Conservation (phyloP, 2,329 filamentous ascomycete species). For the Pseudogymnoascus sp. region DNA sequence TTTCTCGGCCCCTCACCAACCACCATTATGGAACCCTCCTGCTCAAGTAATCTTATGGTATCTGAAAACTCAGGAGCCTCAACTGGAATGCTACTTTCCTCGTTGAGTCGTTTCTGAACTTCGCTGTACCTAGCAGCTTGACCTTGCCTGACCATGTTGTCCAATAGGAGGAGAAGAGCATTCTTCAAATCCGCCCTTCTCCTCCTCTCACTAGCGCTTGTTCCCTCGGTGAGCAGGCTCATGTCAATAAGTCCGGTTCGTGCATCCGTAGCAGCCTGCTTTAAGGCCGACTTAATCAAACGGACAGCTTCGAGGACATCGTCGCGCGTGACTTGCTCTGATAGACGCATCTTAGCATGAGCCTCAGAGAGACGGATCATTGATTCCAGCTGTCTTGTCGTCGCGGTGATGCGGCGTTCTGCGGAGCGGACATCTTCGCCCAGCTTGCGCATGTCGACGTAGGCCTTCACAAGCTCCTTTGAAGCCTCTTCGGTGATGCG, state of each 20-base stretch:
- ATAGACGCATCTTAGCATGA: constrained; percentile 94
- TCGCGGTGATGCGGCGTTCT: constrained; percentile 95
- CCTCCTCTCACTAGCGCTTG: constrained; percentile 76
- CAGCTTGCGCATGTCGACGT: constrained; percentile 91
- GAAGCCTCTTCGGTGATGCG: constrained; percentile 71
- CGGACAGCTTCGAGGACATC: constrained; percentile 90
- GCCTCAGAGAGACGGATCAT: constrained; percentile 98
- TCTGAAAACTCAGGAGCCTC: constrained; percentile 78
- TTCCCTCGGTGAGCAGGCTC: constrained; percentile 91
- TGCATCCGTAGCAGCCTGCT: constrained; percentile 92
- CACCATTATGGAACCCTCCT: constrained; percentile 74
- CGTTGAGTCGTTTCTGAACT: constrained; percentile 62
- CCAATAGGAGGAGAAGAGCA: constrained; percentile 64
- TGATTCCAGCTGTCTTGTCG: constrained; percentile 89
- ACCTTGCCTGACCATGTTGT: constrained; percentile 66
- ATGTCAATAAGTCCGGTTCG: constrained; percentile 92
- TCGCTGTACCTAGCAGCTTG: constrained; percentile 71
- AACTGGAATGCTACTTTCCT: constrained; percentile 61
- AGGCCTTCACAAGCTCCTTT: constrained; percentile 75
- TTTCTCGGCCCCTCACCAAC: constrained; percentile 77
- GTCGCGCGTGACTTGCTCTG: constrained; percentile 61
- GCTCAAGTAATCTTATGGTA: constrained; percentile 69
- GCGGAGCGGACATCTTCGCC: constrained; percentile 78
- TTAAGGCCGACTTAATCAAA: constrained; percentile 86
- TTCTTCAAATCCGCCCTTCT: constrained; percentile 77